Percentiles rank a stretch among this genome's conserved stretches.
Evolutionary conservation across 345 rosid species (phyloP).

Genomic region (Eucalyptus tenuipes): DNA sequence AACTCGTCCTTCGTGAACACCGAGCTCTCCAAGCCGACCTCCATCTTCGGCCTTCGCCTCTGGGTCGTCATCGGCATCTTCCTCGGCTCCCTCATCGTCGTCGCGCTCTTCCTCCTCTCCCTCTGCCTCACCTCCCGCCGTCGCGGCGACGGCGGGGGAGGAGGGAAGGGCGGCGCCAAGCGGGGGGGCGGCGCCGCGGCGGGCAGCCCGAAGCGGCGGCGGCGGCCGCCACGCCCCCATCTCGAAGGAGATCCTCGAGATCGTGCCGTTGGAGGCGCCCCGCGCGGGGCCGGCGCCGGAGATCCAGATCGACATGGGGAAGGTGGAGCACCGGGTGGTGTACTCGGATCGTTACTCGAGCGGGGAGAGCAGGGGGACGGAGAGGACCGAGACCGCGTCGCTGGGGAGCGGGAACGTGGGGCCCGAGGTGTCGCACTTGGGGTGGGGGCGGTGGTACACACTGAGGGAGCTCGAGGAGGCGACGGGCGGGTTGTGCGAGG

Average conservation of each 20-base stretch:
- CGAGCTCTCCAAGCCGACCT: conserved; percentile 78
- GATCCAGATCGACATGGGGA: conserved; percentile 83
- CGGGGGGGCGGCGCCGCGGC: background rate
- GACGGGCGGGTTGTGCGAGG: conserved; percentile 67
- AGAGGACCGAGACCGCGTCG: conserved; percentile 1
- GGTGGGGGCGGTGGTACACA: conserved; percentile 98
- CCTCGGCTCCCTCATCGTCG: conserved; percentile 71
- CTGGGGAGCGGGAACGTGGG: conserved; percentile 41
- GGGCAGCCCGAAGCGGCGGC: background rate
- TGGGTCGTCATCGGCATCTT: conserved; percentile 92
- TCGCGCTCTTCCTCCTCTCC: conserved; percentile 79
- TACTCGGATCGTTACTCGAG: conserved; percentile 59
- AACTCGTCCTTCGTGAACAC: conserved; percentile 56
- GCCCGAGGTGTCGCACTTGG: conserved; percentile 94
- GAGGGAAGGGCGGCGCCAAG: background rate
- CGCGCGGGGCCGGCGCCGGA: conserved; percentile 37
- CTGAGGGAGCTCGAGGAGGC: conserved; percentile 86
- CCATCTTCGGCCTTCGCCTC: conserved; percentile 76
- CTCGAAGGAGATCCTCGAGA: conserved; percentile 84
- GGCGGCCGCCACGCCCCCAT: conserved; percentile 35
- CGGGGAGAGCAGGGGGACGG: conserved; percentile 77
- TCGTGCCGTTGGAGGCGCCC: conserved; percentile 24
- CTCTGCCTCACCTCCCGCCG: conserved; percentile 83
- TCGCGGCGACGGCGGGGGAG: conserved; percentile 2
- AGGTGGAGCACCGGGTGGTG: conserved; percentile 84